Base-by-base conservation (phyloP, 2,329 filamentous ascomycete genomes). In the Grosmannia penicillata region DNA sequence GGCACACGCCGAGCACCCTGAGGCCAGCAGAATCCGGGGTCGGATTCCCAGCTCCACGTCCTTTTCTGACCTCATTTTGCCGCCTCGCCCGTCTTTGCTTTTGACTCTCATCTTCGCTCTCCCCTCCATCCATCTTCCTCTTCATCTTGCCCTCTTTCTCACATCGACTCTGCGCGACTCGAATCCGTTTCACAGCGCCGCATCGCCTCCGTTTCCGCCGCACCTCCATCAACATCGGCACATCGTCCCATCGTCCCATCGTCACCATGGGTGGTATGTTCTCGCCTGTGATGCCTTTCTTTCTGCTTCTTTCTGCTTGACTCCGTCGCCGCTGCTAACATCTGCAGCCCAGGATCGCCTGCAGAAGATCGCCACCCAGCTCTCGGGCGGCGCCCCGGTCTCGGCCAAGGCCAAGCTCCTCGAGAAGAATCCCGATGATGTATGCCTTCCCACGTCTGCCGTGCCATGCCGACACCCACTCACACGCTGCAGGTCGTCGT, bases 381-480 rank as follows among this genome's bases (percentile, higher is more conserved):
- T 79, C 52, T 51, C 61, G 42, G 63, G 63, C 45, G 34, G 43
- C 39, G 55, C 59, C 42, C 25, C 18, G 19, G 17, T 9, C n/a
- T 62, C 44, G 61, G 61, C 45, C 48, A 59, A 56, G 46, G 69
- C 70, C 43, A 71, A 64, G 57, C 59, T 82, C 33, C 64, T 80
- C 31, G 61, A 78, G 57, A 80, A 81, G 64, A 68, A 66, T 55
- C 64, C 76, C 39, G 75, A 81, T 56, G 77, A 81, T 65, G 75
- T 78, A 22, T 27, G 22, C n/a, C 6, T 4, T 6, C 30, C 18
- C 18, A 9, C 30, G 17, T 19, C 30, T 19, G 9, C 19, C 19
- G 19, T 19, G 24, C 23, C 35, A 33, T 13, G 33, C 53, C 58
- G 44, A 58, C 51, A 36, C 3, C 4, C 11, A 26, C 21, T 11